Base-by-base conservation (phyloP, 1,284 basidiomycete species). In the Trichosporon sp. region DNA sequence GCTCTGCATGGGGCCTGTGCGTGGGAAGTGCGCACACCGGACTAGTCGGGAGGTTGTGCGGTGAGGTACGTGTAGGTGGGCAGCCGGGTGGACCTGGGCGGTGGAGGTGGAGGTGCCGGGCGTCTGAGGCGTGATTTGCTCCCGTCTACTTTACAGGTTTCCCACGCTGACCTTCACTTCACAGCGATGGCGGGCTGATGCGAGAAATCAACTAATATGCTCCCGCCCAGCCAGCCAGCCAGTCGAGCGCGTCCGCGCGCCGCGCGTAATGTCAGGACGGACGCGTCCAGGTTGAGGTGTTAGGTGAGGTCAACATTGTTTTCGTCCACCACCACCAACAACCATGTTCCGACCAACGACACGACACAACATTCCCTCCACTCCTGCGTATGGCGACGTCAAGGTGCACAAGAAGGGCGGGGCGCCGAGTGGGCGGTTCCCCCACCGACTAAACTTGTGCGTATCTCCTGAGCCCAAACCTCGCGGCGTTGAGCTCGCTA, bases 401-500 rank as follows among this genome's bases (percentile, higher is more conserved):
- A 82, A 83, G 73, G 65, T 83, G 61, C 80, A 80, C 70, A 77
- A 78, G 70, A 74, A 78, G 12, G 68, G 21, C n/a, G 68, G 73
- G 16, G 77, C 75, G n/a, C 71, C 69, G 54, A 65, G 67, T 19
- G 71, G 67, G 2, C 69, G 79, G 72, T 93, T 91, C 78, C 91
- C 90, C 1, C 86, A 88, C 80, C 85, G 91, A 26, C 86, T 96
- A n/a, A 94, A 91, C 85, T 92, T 96, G 92, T 93, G 78, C 76
- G 91, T 85, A 26, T 51, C 65, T 6, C 26, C 56, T 32, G 10
- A 4, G 10, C 4, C 10, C 37, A 38, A 38, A 10, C 37, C 10
- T 38, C 37, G 37, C 37, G 37, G 7, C 10, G 37, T 38, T 38
- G 7, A 38, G 37, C 37, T 38, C 10, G 7, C 10, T 4, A 12